Evolutionary conservation across 371 early-diverging fungal species (phyloP).

Genomic region (Umbelopsis sp.): DNA sequence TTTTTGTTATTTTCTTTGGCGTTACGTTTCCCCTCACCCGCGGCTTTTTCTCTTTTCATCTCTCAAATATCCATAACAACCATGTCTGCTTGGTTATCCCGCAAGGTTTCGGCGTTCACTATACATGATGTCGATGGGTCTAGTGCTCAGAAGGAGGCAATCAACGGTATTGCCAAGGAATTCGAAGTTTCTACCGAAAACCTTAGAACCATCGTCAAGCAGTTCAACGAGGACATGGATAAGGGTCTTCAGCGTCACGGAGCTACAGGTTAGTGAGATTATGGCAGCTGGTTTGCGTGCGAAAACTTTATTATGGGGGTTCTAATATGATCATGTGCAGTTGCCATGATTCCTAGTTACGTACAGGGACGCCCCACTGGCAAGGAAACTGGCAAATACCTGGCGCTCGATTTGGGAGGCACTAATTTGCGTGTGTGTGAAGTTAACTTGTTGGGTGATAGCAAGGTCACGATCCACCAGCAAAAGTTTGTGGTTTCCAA

Average conservation of each 20-base stretch:
- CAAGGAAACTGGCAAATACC: slow-evolving; percentile 80
- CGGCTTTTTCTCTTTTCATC: slow-evolving; percentile 6
- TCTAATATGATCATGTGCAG: slow-evolving; percentile 21
- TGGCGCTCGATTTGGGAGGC: slow-evolving; percentile 94
- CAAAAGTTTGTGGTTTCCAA: slow-evolving; percentile 69
- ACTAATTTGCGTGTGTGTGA: slow-evolving; percentile 91
- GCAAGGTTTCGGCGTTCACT: slow-evolving; percentile 16
- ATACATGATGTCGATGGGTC: slow-evolving; percentile 27
- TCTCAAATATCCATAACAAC: background rate
- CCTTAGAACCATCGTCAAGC: slow-evolving; percentile 61
- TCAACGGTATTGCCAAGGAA: slow-evolving; percentile 47
- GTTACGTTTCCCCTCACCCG: background rate
- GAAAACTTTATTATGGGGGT: background rate
- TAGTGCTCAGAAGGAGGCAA: slow-evolving; percentile 40
- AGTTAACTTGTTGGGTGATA: slow-evolving; percentile 74
- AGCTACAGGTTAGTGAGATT: slow-evolving; percentile 39
- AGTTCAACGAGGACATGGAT: slow-evolving; percentile 74
- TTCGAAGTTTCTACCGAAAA: slow-evolving; percentile 60
- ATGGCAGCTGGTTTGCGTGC: background rate
- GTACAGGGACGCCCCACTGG: slow-evolving; percentile 81
- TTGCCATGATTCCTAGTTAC: slow-evolving; percentile 80
- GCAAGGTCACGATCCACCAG: slow-evolving; percentile 65
- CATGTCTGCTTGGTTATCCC: slow-evolving; percentile 17
- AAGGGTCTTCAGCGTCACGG: slow-evolving; percentile 71
- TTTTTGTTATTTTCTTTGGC: slow-evolving; percentile 1